Conservation (phyloP, 2,329 filamentous ascomycete genomes). For the Berkeleyomyces rouxiae region DNA sequence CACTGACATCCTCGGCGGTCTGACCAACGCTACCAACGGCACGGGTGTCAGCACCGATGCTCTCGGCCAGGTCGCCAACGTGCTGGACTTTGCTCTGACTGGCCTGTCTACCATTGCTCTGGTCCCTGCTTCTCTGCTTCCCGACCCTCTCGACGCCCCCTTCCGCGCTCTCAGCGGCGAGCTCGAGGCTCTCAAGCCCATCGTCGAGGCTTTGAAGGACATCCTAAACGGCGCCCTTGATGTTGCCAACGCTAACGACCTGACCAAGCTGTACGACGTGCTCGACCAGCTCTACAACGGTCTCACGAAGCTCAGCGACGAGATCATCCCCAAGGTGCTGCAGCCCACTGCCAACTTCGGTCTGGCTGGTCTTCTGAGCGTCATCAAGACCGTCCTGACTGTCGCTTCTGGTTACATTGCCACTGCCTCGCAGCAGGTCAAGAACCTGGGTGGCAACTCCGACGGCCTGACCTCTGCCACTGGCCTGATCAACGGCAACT, state of each 20-base stretch:
- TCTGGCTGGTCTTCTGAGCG: slow-evolving; percentile 3
- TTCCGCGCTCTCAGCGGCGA: neutral
- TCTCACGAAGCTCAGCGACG: neutral
- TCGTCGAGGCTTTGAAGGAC: neutral
- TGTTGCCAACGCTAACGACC: neutral
- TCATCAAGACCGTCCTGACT: slow-evolving; percentile 1
- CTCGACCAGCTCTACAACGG: neutral
- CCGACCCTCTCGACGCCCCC: neutral
- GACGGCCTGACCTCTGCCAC: neutral
- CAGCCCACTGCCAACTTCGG: neutral
- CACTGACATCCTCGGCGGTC: neutral
- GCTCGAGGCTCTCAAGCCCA: slow-evolving; percentile 3
- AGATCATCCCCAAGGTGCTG: neutral
- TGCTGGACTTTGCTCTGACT: slow-evolving; percentile 1
- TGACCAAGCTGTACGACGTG: slow-evolving; percentile 3
- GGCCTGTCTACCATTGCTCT: neutral
- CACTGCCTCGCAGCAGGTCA: neutral
- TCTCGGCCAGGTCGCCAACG: neutral
- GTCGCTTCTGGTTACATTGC: neutral
- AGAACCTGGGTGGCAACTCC: slow-evolving; percentile 3
- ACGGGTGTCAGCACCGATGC: neutral
- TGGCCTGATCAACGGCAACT: neutral
- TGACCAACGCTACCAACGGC: neutral
- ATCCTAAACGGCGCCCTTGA: neutral
- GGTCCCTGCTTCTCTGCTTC: neutral